phyloP scores from a whole-genome alignment of 257 asterid genomes.

The Nemophila menziesii region DNA sequence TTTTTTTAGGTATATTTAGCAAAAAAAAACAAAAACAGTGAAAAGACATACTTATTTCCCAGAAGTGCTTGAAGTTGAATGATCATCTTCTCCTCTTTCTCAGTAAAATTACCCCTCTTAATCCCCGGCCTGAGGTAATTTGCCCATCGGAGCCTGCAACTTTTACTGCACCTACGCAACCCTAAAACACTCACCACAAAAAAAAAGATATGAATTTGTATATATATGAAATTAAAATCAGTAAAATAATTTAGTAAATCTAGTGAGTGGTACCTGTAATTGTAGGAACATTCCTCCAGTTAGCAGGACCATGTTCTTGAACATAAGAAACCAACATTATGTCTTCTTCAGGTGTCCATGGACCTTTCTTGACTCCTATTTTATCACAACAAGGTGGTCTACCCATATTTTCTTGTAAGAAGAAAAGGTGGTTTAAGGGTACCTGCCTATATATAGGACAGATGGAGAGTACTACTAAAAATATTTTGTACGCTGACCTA shows the following conservation, averaged over 20 bases:
- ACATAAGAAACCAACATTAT: conserved; percentile 69
- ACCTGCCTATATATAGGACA: conserved; percentile 38
- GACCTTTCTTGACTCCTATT: conserved; percentile 80
- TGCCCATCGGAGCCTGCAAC: conserved; percentile 94
- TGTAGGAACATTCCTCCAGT: conserved; percentile 82
- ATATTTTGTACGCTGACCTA: conserved; percentile 22
- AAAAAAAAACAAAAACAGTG: too few species aligned
- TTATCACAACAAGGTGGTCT: conserved; percentile 97
- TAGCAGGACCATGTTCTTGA: conserved; percentile 85
- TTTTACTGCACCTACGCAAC: conserved; percentile 81
- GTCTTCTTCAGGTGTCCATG: conserved; percentile 99
- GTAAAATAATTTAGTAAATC: too few species aligned
- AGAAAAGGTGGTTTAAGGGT: conserved; percentile 18
- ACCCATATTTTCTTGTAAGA: conserved; percentile 44
- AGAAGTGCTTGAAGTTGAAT: conserved; percentile 90
- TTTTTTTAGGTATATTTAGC: too few species aligned
- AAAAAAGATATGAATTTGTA: too few species aligned
- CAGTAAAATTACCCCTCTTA: conserved; percentile 71
- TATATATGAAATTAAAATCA: too few species aligned
- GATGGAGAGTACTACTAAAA: background rate
- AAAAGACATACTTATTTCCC: conserved; percentile 65
- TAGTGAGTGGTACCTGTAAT: too few species aligned
- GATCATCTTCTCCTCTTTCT: conserved; percentile 82
- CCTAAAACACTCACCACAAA: conserved; percentile 26
- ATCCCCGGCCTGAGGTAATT: conserved; percentile 93